Evolutionary conservation across 768 basidiomycete species (phyloP).

Genomic region (Suillus clintonianus): DNA sequence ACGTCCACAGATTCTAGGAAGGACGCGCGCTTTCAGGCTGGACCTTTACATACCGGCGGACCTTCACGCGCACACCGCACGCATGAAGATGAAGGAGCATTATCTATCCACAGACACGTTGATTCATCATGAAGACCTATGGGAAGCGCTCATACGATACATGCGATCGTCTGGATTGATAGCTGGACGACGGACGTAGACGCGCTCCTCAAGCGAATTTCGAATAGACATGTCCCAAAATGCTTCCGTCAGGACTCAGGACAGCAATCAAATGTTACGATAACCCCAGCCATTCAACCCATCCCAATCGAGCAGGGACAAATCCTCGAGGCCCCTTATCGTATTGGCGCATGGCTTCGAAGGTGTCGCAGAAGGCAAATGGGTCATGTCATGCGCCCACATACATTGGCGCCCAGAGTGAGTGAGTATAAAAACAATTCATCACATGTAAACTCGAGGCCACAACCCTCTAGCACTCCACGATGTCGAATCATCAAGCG

Average conservation of each 20-base stretch:
- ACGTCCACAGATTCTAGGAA: neutral
- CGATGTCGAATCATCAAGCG: constrained; percentile 10
- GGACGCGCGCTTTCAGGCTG: neutral
- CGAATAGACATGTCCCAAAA: neutral
- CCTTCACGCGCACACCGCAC: neutral
- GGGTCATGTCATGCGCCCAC: neutral
- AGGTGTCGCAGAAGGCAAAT: neutral
- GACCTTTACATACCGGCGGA: neutral
- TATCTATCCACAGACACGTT: neutral
- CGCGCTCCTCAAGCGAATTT: neutral
- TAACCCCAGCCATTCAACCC: neutral
- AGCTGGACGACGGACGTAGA: neutral
- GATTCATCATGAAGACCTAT: neutral
- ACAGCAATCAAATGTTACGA: neutral
- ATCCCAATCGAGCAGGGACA: neutral
- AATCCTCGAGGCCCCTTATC: neutral
- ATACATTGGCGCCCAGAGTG: neutral
- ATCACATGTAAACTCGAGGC: neutral
- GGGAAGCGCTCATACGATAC: neutral
- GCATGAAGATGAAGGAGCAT: neutral
- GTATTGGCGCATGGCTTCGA: neutral
- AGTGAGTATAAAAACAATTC: neutral
- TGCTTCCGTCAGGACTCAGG: neutral
- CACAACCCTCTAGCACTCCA: neutral
- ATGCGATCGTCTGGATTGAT: neutral